Evolutionary conservation across 2,329 filamentous ascomycete species (phyloP), one percentile per base, ranked within the genome.

Genomic region (Alternaria novae-zelandiae): DNA sequence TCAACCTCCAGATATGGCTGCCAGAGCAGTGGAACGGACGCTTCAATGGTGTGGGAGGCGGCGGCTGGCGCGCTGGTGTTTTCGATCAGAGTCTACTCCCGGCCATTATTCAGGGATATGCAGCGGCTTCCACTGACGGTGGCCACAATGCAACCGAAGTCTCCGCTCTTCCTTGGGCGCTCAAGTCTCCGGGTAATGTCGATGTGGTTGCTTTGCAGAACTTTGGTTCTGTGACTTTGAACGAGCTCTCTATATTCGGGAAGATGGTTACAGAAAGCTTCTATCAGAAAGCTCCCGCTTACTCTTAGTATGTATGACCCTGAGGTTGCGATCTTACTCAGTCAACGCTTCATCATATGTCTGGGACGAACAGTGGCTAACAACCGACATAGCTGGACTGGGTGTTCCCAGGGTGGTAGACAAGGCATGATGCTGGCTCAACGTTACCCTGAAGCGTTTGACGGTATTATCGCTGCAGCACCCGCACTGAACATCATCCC

Each of bases 361-460:
- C 23, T 17, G 6, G 12, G 17, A 13, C 6, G 17, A 21, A n/a
- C 47, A 30, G 26, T 32, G 9, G 25, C 47, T 51, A 25, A 51
- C 26, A 15, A 15, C 0, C 0, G 51, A 76, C 75, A 13, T 78
- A 80, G 44, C 57, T 80, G 74, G 73, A 75, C 72, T 20, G 78
- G 72, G 51, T 80, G 78, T 54, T 79, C 76, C 1, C 71, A 71
- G 10, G 78, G 77, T 6, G 78, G 78, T 15, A 65, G 78, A 5
- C 78, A 81, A 51, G 78, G 78, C 2, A 72, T 78, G 28, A 68
- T 70, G 45, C 68, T 79, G 9, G 78, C 78, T 9, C 77, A 80
- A 57, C 65, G 72, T 26, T 76, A 74, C 55, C 78, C 77, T 1
- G 64, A 70, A 1, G 68, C 75, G 2, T 63, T 76, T 10, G 76